Evolutionary conservation across 441 rosid species (phyloP), one percentile per base, ranked within the genome.

Genomic region (Bocquillonia castaneifolia): DNA sequence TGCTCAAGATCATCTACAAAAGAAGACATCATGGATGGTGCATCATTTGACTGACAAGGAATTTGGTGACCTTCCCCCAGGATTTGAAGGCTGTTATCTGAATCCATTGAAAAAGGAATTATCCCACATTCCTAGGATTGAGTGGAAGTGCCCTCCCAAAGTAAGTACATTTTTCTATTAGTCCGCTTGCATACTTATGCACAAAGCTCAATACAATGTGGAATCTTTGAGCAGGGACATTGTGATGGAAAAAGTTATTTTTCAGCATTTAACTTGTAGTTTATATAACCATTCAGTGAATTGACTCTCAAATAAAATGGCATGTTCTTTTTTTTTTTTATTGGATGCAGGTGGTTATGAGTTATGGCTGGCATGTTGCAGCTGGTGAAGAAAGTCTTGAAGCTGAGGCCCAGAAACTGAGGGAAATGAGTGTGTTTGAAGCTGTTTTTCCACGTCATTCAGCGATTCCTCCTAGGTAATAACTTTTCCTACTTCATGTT

Each of bases 371-470:
- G 96, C 80, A 74, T 76, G 97, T 93, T 48, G 93, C 80, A 68
- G 83, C 88, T 51, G 97, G 98, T 54, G 97, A 89, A 15, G 94
- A 91, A 79, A 93, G 90, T 78, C 71, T 70, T 63, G 97, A 91
- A 77, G 81, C 80, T 28, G 88, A 83, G 73, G 72, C 66, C 68
- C 81, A 88, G 76, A 83, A 73, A 68, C 79, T 83, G 74, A 84
- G 98, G 76, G 98, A 88, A 77, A 56, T 83, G 75, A 84, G 89
- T 76, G 85, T 88, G 67, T 89, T 89, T 45, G 98, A 93, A 86
- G 96, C 96, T 59, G 76, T 88, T 47, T 87, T 86, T 79, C 97
- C 97, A 2, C 86, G 86, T 8, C 83, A 85, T 76, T 81, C 96
- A 51, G 80, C 88, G n/a, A 89, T 93, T 72, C 98, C 96, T 69